phyloP scores from a whole-genome alignment of 306 rosid genomes.

The Cucurbita argyrosperma region DNA sequence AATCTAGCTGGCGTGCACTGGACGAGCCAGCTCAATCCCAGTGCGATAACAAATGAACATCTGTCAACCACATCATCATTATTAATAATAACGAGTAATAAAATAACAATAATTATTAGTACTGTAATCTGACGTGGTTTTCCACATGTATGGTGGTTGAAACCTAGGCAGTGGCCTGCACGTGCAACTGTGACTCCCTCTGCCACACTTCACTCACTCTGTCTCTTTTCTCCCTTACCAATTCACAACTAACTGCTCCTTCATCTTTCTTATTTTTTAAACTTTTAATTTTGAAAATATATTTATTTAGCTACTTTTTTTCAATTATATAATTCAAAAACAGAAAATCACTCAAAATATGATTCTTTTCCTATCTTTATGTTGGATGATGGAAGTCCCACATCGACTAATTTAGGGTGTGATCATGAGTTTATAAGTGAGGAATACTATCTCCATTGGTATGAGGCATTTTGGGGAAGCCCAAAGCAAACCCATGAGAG shows the following conservation, averaged over 20 bases:
- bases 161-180: neutral
- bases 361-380: too few species aligned
- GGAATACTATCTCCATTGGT: too few species aligned
- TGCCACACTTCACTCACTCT: neutral
- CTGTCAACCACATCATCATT: neutral
- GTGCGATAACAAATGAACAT: neutral
- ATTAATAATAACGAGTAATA: neutral
- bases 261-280: neutral
- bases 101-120: too few species aligned
- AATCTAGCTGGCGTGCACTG: neutral
- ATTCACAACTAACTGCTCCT: neutral
- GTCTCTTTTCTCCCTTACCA: neutral
- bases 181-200: neutral
- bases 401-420: too few species aligned
- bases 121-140: neutral
- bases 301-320: too few species aligned
- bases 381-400: too few species aligned
- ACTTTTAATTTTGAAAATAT: too few species aligned
- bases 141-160: neutral
- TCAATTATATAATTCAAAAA: too few species aligned
- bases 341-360: too few species aligned
- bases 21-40: neutral
- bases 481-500: too few species aligned
- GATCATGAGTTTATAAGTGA: too few species aligned
- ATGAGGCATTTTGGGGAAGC: too few species aligned